Base-by-base conservation (phyloP, 192 early-diverging fungal species). In the Coemansia sp. region DNA sequence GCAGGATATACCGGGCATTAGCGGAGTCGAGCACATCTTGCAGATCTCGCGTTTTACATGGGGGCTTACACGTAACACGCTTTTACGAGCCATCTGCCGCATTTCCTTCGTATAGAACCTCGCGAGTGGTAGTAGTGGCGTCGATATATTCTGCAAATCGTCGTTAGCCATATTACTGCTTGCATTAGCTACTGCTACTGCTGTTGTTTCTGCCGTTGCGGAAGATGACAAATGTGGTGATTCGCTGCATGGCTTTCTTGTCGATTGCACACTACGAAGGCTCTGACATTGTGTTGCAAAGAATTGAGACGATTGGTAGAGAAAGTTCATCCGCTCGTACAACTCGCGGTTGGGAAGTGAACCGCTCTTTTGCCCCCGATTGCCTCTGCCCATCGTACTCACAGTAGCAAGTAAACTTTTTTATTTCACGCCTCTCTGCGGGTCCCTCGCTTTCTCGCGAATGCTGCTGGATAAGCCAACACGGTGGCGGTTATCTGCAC, bases 261-360 rank as follows among this genome's bases (percentile, higher is more conserved):
- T 38, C 34, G 34, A 38, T 38, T 38, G 8, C 34, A 7, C 8
- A 9, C 34, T 38, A 9, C 10, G 34, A 12, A 38, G 6, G 1
- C 5, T 38, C 10, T 38, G 34, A 9, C 34, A 38, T 1, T 38
- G 34, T 12, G 34, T 38, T 9, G 76, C 67, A 22, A 60, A 66
- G 56, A 73, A 69, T 26, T 70, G 76, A 6, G 76, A 59, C 25
- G 76, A 73, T 32, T 79, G 76, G 51, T 67, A 69, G 4, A 79
- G 67, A 64, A 79, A 79, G 56, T 70, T 79, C 71, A 79, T 73
- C 54, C 76, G 62, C 61, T 79, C 67, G 24, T 52, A 79, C 26
- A 69, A 56, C 57, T 79, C 76, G 34, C 76, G 71, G 55, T 67
- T 72, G 25, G 76, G 76, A 59, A 79, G 56, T 19, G 38, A 30